Base-by-base conservation (phyloP, 169 alveolate genomes). In the Eimeria zaria region DNA sequence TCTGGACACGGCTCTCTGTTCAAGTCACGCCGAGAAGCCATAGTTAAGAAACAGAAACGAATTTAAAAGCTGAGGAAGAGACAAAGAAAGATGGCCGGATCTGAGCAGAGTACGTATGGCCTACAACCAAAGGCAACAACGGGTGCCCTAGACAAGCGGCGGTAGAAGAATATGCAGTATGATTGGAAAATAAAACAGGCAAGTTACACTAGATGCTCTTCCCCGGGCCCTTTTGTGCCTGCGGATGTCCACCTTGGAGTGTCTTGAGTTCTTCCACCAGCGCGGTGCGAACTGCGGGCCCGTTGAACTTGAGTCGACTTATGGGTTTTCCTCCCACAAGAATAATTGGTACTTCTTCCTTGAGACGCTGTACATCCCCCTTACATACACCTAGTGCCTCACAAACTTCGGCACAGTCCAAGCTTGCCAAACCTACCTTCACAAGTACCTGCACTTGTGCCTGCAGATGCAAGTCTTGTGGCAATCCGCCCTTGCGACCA, bases 1-100 rank as follows among this genome's bases (percentile, higher is more conserved):
- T 99, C 99, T 27, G 99, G 99, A 88, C 99, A 99, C 24, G 99
- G 99, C 95, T 98, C 99, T 67, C 99, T 97, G 30, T 98, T 97
- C 95, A 97, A 94, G 84, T 99, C 99, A 39, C 98, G 96, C 30
- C 92, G 80, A 7, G 76, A 69, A 64, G 97, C 91, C 97, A 95
- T 95, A 51, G 14, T 62, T 1, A 30, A 16, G 14, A 60, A 24
- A n/a, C 48, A 36, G 51, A 69, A 33, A 6, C 5, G 41, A 30
- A 30, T 1, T 33, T n/a, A 2, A 33, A n/a, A 27, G 22, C 67
- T 4, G 14, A 33, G n/a, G 30, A 24, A n/a, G 22, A 80, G 24
- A 80, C 39, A 48, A 39, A 48, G 20, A 9, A 7, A 48, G 11
- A 62, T n/a, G 18, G 39, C 78, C 22, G 83, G 39, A 39, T 20